These are phyloP conservation scores for Tylopilus felleus DNA, from an alignment of 768 basidiomycete genomes.

Conservation along the genomic window DNA sequence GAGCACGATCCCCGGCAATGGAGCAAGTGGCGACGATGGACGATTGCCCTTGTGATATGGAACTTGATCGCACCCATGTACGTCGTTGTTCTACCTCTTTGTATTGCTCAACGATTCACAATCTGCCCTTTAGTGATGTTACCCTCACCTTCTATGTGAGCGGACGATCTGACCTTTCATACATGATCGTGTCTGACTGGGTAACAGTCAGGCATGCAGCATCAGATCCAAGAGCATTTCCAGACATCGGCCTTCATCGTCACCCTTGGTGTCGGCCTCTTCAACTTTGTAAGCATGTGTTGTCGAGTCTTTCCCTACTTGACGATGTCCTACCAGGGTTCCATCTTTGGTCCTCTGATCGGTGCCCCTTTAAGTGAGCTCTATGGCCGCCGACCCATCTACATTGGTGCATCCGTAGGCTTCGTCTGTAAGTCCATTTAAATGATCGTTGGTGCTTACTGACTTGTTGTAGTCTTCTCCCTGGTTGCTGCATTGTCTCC, in stretches of 20 bases:
- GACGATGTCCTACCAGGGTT: conserved; percentile 8
- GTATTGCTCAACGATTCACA: conserved; percentile 5
- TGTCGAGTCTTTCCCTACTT: not conserved
- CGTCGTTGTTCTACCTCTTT: not conserved
- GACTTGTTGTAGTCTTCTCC: conserved; percentile 17
- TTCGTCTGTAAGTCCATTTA: conserved; percentile 12
- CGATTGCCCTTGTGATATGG: conserved; percentile 25
- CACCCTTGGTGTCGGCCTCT: conserved; percentile 7
- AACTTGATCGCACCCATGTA: conserved; percentile 27
- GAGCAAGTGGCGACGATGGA: conserved; percentile 9
- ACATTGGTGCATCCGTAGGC: conserved; percentile 10
- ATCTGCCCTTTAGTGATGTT: conserved; percentile 16
- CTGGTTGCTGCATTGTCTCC: conserved; percentile 19
- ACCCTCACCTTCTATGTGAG: conserved; percentile 26
- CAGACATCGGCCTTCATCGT: not conserved
- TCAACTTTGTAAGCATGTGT: conserved; percentile 13
- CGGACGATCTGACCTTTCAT: not conserved
- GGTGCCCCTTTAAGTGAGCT: conserved; percentile 24
- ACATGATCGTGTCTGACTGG: not conserved
- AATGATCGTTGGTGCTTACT: not conserved
- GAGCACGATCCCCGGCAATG: conserved; percentile 25
- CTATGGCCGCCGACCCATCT: conserved; percentile 22
- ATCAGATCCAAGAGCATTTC: conserved; percentile 25
- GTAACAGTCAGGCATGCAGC: conserved; percentile 24
- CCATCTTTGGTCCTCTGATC: conserved; percentile 20